These are phyloP conservation scores for Spencermartinsiella europaea DNA, from an alignment of 805 yeast species.

Conservation along the genomic window DNA sequence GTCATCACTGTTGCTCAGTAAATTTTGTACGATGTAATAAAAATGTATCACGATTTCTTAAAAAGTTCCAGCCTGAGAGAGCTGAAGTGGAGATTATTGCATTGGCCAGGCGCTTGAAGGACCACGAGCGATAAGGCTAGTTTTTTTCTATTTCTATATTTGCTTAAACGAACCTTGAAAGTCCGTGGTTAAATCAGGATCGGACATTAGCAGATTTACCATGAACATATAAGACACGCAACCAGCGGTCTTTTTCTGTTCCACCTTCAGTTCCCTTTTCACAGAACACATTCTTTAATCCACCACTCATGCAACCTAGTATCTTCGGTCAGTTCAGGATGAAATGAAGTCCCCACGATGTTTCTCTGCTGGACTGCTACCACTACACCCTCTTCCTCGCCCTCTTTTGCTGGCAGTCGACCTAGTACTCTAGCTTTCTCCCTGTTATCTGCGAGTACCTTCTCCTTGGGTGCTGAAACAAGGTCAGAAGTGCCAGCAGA, in stretches of 20 bases:
- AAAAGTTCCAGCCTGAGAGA: not conserved
- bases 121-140: too few relatives aligned
- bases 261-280: too few relatives aligned
- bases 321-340: conserved; percentile 66
- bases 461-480: conserved; percentile 7
- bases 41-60: conserved; percentile 4
- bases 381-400: conserved; percentile 33
- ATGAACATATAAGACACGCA: too few relatives aligned
- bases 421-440: conserved; percentile 8
- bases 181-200: too few relatives aligned
- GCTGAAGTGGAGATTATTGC: too few relatives aligned
- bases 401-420: conserved; percentile 1
- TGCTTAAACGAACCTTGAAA: too few relatives aligned
- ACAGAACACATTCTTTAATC: conserved; percentile 52
- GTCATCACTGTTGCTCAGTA: conserved; percentile 36
- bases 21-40: conserved; percentile 8
- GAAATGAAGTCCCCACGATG: conserved; percentile 69
- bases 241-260: too few relatives aligned
- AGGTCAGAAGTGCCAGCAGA: not conserved
- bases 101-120: too few relatives aligned
- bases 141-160: too few relatives aligned
- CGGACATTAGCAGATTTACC: too few relatives aligned
- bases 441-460: conserved; percentile 23
- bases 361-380: conserved; percentile 72
- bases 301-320: conserved; percentile 67